Evolutionary conservation across 2,329 filamentous ascomycete species (phyloP).

Genomic region (Plenodomus biglobosus): DNA sequence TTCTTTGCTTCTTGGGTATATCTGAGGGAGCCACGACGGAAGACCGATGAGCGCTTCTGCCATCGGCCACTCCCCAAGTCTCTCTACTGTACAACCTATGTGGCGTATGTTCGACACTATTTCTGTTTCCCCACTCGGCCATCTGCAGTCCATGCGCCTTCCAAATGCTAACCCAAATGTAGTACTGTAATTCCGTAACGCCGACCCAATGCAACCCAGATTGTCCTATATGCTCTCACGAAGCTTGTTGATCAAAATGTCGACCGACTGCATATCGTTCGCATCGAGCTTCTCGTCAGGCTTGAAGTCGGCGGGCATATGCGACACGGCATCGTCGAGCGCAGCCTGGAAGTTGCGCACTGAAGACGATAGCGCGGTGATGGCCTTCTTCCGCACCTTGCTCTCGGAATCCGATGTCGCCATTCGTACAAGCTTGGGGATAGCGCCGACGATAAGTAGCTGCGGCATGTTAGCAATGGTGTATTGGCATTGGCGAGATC

Average conservation of each 20-base stretch:
- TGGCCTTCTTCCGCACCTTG: conserved; percentile 78
- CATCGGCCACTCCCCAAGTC: neutral
- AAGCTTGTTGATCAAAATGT: conserved; percentile 70
- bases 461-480: conserved; percentile 29
- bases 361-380: conserved; percentile 84
- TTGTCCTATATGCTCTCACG: conserved; percentile 21
- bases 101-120: conserved; percentile 5
- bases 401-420: conserved; percentile 61
- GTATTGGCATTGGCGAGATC: neutral
- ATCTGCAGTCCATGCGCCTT: conserved; percentile 10
- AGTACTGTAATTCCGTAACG: conserved; percentile 27
- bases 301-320: conserved; percentile 64
- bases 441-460: conserved; percentile 63
- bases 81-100: neutral
- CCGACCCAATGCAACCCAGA: conserved; percentile 22
- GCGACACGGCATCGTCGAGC: conserved; percentile 65
- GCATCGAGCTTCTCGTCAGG: conserved; percentile 69
- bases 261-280: conserved; percentile 81
- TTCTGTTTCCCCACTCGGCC: neutral
- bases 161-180: conserved; percentile 20
- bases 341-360: conserved; percentile 86
- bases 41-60: neutral
- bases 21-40: neutral
- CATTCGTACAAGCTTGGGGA: conserved; percentile 69
- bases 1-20: neutral